These are phyloP conservation scores for Rutstroemia sp. DNA, from an alignment of 2,329 filamentous ascomycete genomes.

Conservation along the genomic window DNA sequence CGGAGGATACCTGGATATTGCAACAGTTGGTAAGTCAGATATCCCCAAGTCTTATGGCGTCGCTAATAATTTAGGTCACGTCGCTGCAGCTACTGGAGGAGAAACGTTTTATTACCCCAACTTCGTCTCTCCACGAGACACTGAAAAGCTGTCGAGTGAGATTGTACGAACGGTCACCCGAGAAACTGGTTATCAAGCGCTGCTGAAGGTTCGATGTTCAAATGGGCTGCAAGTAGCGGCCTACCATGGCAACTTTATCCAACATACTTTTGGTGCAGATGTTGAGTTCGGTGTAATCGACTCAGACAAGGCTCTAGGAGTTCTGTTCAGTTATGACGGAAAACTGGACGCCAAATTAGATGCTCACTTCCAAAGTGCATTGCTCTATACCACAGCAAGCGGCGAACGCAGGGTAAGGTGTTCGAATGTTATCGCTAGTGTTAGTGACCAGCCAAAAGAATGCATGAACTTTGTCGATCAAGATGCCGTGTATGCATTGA, in stretches of 20 bases:
- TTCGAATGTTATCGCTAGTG: conserved; percentile 86
- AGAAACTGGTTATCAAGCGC: conserved; percentile 88
- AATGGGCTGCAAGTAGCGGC: conserved; percentile 87
- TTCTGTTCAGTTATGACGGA: conserved; percentile 91
- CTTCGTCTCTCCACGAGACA: conserved; percentile 81
- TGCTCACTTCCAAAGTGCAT: conserved; percentile 91
- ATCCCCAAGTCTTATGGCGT: background rate
- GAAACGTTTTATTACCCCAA: conserved; percentile 97
- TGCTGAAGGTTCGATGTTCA: conserved; percentile 98
- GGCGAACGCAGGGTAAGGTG: conserved; percentile 88
- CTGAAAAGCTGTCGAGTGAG: conserved; percentile 75
- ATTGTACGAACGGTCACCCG: conserved; percentile 78
- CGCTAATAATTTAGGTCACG: conserved; percentile 51
- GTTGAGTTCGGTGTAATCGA: conserved; percentile 90
- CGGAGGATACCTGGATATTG: conserved; percentile 86
- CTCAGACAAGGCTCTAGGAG: conserved; percentile 84
- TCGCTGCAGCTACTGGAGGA: conserved; percentile 83
- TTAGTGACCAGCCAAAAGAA: conserved; percentile 78
- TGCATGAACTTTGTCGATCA: conserved; percentile 92
- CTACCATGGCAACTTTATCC: conserved; percentile 96
- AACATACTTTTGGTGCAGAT: conserved; percentile 91
- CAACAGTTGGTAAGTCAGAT: conserved; percentile 65
- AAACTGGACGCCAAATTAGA: conserved; percentile 96
- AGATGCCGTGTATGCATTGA: conserved; percentile 79
- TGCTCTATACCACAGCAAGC: conserved; percentile 86